phyloP scores from a whole-genome alignment of 192 early-diverging fungal genomes.

The Glomus cerebriforme region DNA sequence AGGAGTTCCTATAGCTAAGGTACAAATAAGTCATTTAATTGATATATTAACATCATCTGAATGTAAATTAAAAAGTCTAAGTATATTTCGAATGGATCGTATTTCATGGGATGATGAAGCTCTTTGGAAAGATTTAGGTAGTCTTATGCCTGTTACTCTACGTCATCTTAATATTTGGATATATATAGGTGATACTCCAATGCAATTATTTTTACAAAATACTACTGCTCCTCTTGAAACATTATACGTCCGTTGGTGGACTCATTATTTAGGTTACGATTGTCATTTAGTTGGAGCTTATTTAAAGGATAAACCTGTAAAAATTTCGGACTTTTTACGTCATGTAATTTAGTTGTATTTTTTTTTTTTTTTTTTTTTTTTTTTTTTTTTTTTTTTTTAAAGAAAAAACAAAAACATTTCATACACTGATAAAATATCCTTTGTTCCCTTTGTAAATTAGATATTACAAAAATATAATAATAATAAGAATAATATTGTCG shows the following conservation, averaged over 20 bases:
- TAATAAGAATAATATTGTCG: too few relatives aligned
- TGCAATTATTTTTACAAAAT: conserved; percentile 27
- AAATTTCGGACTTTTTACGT: conserved; percentile 6
- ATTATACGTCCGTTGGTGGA: conserved; percentile 30
- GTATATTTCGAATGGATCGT: conserved; percentile 21
- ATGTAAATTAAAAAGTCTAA: conserved; percentile 24
- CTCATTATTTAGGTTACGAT: conserved; percentile 16
- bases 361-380: neutral
- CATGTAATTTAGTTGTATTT: conserved; percentile 9
- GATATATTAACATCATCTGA: neutral
- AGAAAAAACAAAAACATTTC: too few relatives aligned
- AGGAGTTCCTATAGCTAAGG: conserved; percentile 13
- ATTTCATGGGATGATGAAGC: conserved; percentile 6
- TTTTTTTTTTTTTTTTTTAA: neutral
- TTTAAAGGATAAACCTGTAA: neutral
- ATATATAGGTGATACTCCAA: conserved; percentile 14
- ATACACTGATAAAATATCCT: too few relatives aligned
- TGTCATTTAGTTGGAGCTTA: conserved; percentile 14
- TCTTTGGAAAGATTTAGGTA: conserved; percentile 11
- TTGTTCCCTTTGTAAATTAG: too few relatives aligned
- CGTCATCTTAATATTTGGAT: conserved; percentile 31
- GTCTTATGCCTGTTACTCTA: conserved; percentile 21
- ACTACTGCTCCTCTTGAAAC: conserved; percentile 24
- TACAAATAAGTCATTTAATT: conserved; percentile 8
- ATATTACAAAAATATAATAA: too few relatives aligned